Evolutionary conservation across 192 early-diverging fungal genomes (phyloP).

Genomic region (Podila clonocystis): DNA sequence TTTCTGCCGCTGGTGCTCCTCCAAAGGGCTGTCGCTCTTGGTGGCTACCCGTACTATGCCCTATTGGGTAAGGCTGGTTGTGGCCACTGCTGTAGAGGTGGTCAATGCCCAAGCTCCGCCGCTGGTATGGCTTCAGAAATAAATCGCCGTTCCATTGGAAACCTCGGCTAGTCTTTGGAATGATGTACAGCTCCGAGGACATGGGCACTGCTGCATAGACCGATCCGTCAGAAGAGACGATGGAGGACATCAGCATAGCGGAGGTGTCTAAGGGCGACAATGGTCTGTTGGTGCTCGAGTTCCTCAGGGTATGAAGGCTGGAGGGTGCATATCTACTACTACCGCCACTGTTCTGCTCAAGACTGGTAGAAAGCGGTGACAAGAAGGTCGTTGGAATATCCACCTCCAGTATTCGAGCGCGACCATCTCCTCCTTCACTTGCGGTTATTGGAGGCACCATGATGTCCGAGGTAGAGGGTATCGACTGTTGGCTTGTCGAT

Average conservation of each 20-base stretch:
- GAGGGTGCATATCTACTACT: too few species aligned
- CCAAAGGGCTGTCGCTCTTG: conserved; percentile 9
- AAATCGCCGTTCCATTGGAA: conserved; percentile 51
- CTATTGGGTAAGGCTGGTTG: background rate
- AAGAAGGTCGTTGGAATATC: too few species aligned
- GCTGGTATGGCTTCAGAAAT: conserved; percentile 45
- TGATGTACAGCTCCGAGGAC: conserved; percentile 42
- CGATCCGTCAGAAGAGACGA: conserved; percentile 31
- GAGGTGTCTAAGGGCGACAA: background rate
- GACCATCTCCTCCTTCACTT: too few species aligned
- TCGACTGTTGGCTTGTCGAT: too few species aligned
- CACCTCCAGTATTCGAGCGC: too few species aligned
- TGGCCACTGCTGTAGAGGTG: conserved; percentile 25
- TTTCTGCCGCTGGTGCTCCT: conserved; percentile 2
- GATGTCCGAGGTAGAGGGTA: too few species aligned
- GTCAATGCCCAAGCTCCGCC: conserved; percentile 37
- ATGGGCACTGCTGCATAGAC: conserved; percentile 42
- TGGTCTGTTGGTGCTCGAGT: too few species aligned
- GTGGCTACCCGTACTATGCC: background rate
- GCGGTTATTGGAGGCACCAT: too few species aligned
- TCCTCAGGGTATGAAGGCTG: too few species aligned
- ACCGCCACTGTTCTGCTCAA: too few species aligned
- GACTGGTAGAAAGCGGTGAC: too few species aligned
- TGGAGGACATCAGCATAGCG: conserved; percentile 3
- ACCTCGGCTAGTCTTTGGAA: conserved; percentile 43